Evolutionary conservation across 257 asterid species (phyloP).

Genomic region (Penstemon newberryi): DNA sequence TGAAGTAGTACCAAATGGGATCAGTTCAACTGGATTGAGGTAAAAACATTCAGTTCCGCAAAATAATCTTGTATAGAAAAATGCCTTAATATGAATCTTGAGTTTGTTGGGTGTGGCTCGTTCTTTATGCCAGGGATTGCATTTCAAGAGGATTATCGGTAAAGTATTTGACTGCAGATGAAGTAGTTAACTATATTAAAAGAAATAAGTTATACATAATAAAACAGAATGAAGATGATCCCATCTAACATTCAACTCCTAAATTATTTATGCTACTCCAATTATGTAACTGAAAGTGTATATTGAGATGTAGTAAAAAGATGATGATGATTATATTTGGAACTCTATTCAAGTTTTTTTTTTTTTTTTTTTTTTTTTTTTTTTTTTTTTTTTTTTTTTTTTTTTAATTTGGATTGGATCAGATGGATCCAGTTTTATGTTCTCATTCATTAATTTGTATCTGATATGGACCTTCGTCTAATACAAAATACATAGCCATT

Average conservation of each 20-base stretch:
- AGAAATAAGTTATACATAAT: constrained; percentile 41
- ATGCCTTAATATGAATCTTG: not conserved
- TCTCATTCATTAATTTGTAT: too few species aligned
- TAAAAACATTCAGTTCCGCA: constrained; percentile 21
- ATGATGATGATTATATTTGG: too few species aligned
- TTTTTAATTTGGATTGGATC: too few species aligned
- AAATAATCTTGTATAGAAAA: not conserved
- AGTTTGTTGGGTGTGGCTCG: not conserved
- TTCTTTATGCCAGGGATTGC: constrained; percentile 53
- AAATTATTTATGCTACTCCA: not conserved
- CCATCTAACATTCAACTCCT: not conserved
- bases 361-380: too few species aligned
- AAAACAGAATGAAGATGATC: constrained; percentile 25
- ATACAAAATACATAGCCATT: too few species aligned
- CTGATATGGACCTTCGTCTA: too few species aligned
- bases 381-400: too few species aligned
- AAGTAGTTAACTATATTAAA: constrained; percentile 58
- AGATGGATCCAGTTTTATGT: too few species aligned
- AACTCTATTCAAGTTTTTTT: too few species aligned
- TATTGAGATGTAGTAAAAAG: too few species aligned
- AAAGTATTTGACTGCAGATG: constrained; percentile 80
- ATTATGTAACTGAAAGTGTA: not conserved
- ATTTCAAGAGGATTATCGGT: constrained; percentile 65
- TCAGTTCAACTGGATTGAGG: constrained; percentile 86
- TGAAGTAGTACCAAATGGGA: constrained; percentile 73